Evolutionary conservation across 1,284 basidiomycete species (phyloP).

Genomic region (Mycena citricolor): DNA sequence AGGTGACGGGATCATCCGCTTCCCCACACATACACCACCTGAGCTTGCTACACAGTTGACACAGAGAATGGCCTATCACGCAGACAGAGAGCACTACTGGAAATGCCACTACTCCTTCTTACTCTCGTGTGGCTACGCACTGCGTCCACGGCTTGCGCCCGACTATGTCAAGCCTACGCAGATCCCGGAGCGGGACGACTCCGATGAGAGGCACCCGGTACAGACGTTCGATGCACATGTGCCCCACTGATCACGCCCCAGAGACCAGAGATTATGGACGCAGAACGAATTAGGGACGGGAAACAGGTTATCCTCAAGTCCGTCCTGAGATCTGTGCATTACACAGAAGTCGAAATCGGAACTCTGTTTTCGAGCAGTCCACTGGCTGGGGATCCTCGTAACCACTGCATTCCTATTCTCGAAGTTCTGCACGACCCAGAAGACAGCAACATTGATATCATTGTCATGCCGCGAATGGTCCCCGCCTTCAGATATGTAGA

Average conservation of each 20-base stretch:
- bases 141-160: constrained; percentile 5
- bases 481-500: constrained; percentile 24
- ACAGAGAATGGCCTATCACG: too few species aligned
- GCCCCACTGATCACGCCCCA: too few species aligned
- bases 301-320: constrained; percentile 32
- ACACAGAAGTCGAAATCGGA: constrained; percentile 25
- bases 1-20: too few species aligned
- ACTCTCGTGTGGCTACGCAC: constrained; percentile 4
- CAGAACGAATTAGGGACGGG: constrained; percentile 32
- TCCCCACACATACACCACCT: too few species aligned
- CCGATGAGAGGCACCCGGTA: too few species aligned
- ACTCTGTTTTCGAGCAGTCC: constrained; percentile 22
- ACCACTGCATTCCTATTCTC: constrained; percentile 31
- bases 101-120: constrained; percentile 7
- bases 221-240: too few species aligned
- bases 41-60: too few species aligned
- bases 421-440: constrained; percentile 30
- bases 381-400: constrained; percentile 25
- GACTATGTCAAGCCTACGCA: too few species aligned
- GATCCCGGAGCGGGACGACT: too few species aligned
- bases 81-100: constrained; percentile 3
- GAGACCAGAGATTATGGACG: constrained; percentile 28
- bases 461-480: constrained; percentile 36
- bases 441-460: constrained; percentile 21
- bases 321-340: too few species aligned